These are phyloP conservation scores for Gorgonomyces haynaldii DNA, from an alignment of 192 early-diverging fungal species.

Conservation along the genomic window DNA sequence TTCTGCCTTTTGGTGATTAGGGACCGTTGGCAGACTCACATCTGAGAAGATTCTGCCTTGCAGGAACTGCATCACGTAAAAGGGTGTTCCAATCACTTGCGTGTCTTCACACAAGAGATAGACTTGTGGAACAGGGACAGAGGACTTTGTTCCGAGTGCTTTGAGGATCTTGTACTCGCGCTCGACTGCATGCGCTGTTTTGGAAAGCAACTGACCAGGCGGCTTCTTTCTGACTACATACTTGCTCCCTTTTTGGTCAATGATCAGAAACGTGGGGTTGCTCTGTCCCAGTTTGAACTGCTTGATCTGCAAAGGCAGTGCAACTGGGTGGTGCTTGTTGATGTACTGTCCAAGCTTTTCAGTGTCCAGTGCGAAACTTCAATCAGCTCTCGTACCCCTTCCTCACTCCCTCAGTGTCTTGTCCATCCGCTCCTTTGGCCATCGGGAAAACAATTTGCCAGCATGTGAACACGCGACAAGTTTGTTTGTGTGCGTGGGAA, in stretches of 20 bases:
- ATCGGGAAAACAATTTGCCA: too few relatives aligned
- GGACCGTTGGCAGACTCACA: constrained; percentile 9
- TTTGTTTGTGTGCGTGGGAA: too few relatives aligned
- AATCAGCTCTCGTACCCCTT: too few relatives aligned
- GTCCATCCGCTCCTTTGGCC: too few relatives aligned
- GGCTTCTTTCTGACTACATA: constrained; percentile 75
- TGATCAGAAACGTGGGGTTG: constrained; percentile 88
- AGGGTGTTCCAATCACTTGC: constrained; percentile 78
- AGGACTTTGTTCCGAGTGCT: constrained; percentile 58
- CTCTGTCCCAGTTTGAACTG: constrained; percentile 90
- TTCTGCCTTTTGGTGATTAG: background rate
- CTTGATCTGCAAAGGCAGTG: constrained; percentile 58
- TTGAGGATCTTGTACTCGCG: constrained; percentile 73
- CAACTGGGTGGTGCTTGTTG: background rate
- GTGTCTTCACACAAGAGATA: constrained; percentile 78
- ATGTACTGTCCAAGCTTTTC: constrained; percentile 3
- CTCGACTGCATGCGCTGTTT: constrained; percentile 86
- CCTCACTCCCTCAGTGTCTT: too few relatives aligned
- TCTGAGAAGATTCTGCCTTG: constrained; percentile 76
- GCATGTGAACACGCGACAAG: too few relatives aligned
- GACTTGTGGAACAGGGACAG: constrained; percentile 83
- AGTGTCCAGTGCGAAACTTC: too few relatives aligned
- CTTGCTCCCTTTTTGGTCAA: constrained; percentile 44
- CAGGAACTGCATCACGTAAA: constrained; percentile 95
- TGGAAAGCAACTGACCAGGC: constrained; percentile 68